Base-by-base conservation (phyloP, 1,284 basidiomycete species). In the Ceratobasidium sp. region DNA sequence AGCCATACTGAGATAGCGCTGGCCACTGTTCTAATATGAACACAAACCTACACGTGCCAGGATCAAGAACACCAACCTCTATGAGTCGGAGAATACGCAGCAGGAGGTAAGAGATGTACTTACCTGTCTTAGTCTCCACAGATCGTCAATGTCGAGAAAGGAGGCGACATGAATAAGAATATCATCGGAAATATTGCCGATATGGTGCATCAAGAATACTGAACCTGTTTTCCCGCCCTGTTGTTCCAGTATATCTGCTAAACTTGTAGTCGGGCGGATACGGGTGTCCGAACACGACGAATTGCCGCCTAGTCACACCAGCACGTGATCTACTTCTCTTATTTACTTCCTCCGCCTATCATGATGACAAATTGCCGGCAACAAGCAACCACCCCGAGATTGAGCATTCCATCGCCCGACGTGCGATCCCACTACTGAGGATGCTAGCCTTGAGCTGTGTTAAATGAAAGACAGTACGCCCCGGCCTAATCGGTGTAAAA, bases 141-240 rank as follows among this genome's bases (percentile, higher is more conserved):
- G 49, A 65, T 65, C 62, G 50, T 53, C 62, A 53, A 65, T 27
- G 17, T 65, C 62, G 8, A 65, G 38, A 50, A 53, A 32, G 49
- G 49, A 65, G 29, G 62, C 62, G 20, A 65, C 43, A 35, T 65
- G 62, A 25, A 65, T 65, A 20, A 65, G 35, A 27, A 65, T 27
- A 42, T 65, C 62, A 27, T 54, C 62, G 2, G 50, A 31, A 6
- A 65, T 34, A 42, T 53, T 65, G 22, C 25, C 38, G 20, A 65
- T 3, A 25, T 54, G 62, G 25, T 53, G 50, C 62, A 65, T 65
- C 50, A 47, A 40, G 31, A 49, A 47, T 47, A 31, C 42, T 60
- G 31, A 43, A 40, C 38, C 38, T 40, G 38, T 40, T 7, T 17
- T 40, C 8, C 17, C 38, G 38, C 17, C 7, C 7, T 8, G 38